phyloP scores from a whole-genome alignment of 768 basidiomycete species.

The Mycena olivaceomarginata region DNA sequence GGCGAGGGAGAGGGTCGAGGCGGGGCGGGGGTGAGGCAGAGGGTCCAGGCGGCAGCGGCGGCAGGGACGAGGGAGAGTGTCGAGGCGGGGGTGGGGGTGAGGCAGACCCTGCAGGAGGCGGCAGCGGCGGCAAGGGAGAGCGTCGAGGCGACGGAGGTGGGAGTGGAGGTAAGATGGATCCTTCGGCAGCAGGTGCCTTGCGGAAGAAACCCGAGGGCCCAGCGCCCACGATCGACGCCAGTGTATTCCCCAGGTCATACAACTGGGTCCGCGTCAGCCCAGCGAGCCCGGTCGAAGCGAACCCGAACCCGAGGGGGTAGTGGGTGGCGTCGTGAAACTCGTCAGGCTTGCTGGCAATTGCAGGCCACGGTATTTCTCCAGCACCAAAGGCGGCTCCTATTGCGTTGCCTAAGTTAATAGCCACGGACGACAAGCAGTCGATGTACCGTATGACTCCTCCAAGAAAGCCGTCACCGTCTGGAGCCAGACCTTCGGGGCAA shows the following conservation, averaged over 20 bases:
- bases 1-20: no score
- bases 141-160: no score
- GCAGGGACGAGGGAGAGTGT: no score
- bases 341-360: background rate
- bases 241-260: background rate
- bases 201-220: no score
- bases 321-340: constrained; percentile 16
- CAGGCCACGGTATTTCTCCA: constrained; percentile 20
- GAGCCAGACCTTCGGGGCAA: background rate
- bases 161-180: no score
- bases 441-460: constrained; percentile 8
- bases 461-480: constrained; percentile 10
- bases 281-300: background rate
- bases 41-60: no score
- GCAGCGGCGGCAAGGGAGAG: no score
- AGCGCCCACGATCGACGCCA: background rate
- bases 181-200: no score
- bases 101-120: no score
- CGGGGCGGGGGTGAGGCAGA: no score
- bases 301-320: background rate
- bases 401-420: background rate
- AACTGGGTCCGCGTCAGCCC: background rate
- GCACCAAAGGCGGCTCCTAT: constrained; percentile 20
- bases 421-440: background rate
- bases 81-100: no score